These are phyloP conservation scores for Raddia distichophylla DNA, from an alignment of 176 grass and related monocot genomes.

Conservation along the genomic window DNA sequence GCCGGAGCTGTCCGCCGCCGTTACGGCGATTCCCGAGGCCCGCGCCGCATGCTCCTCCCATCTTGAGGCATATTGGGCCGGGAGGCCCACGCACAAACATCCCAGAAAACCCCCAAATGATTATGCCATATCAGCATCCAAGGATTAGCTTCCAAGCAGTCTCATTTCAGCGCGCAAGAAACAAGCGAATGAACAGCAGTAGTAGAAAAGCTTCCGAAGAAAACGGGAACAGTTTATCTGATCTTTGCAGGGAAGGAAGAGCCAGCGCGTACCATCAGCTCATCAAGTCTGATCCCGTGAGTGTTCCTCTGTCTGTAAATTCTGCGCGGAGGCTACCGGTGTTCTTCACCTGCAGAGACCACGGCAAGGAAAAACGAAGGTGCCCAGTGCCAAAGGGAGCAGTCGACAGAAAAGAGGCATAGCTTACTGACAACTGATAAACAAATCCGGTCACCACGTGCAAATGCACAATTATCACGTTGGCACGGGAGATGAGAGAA, in stretches of 20 bases:
- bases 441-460: neutral
- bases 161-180: neutral
- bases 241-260: neutral
- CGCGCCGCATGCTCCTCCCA: too few species aligned
- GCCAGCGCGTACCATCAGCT: neutral
- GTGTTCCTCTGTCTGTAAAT: neutral
- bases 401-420: neutral
- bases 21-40: too few species aligned
- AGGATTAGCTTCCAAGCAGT: neutral
- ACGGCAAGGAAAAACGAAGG: neutral
- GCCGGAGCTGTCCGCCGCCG: too few species aligned
- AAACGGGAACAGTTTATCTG: neutral
- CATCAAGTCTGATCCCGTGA: neutral
- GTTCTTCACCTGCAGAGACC: neutral
- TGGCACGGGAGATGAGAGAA: neutral
- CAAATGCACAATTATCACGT: slow-evolving; percentile 7
- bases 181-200: neutral
- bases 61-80: too few species aligned
- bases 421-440: neutral
- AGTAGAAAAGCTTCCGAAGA: neutral
- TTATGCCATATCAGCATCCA: neutral
- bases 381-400: neutral
- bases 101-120: too few species aligned
- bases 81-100: too few species aligned
- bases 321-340: neutral